phyloP scores from a whole-genome alignment of 805 yeast species.

The Vanderwaltozyma yarrowii region DNA sequence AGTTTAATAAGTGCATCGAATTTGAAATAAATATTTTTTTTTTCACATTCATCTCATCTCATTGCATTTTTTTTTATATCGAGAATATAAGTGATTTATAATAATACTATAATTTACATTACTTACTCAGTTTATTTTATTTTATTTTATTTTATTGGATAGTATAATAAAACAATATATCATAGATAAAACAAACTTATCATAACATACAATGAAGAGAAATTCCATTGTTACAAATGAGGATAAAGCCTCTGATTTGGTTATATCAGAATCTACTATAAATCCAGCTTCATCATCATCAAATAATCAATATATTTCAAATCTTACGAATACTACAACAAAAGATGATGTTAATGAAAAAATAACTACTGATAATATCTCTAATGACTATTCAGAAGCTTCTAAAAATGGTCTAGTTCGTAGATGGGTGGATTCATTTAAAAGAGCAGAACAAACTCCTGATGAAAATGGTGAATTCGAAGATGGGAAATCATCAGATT shows the following conservation, averaged over 20 bases:
- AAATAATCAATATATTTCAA: background rate
- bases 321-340: too few species aligned
- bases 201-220: background rate
- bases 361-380: background rate
- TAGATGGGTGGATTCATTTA: conserved; percentile 18
- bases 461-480: conserved; percentile 9
- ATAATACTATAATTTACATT: too few species aligned
- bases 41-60: too few species aligned
- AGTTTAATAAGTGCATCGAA: too few species aligned
- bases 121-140: too few species aligned
- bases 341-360: background rate
- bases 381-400: background rate
- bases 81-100: too few species aligned
- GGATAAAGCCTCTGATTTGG: background rate
- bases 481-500: conserved; percentile 8
- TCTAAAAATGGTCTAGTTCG: background rate
- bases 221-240: background rate
- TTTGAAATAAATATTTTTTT: too few species aligned
- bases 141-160: too few species aligned
- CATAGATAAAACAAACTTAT: too few species aligned
- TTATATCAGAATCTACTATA: background rate
- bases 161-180: too few species aligned
- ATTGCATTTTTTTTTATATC: too few species aligned
- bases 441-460: conserved; percentile 10
- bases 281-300: background rate